A percentile compares a stretch with the other conserved stretches of the same genome.
Evolutionary conservation across 2,329 filamentous ascomycete genomes (phyloP).

Genomic region (Torrubiella hemipterigena): DNA sequence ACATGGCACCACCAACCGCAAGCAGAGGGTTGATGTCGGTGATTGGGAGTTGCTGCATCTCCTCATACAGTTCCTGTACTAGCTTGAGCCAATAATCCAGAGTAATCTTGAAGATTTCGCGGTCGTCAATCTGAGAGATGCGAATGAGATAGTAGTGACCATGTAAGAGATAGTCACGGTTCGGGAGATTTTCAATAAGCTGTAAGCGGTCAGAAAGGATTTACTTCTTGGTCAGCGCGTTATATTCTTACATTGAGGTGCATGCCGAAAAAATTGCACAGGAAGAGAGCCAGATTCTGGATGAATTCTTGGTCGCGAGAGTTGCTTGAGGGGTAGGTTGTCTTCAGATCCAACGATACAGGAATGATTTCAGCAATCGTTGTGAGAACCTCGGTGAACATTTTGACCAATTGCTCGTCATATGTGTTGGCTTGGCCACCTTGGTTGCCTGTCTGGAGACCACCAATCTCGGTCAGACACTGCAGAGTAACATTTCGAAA

Average conservation of each 20-base stretch:
- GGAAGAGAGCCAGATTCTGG: slow-evolving; percentile 88
- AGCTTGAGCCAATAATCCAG: slow-evolving; percentile 99
- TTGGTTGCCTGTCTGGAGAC: slow-evolving; percentile 73
- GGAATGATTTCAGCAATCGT: slow-evolving; percentile 92
- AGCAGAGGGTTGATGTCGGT: slow-evolving; percentile 86
- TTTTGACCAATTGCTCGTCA: slow-evolving; percentile 89
- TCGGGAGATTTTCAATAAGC: slow-evolving; percentile 92
- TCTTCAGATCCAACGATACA: slow-evolving; percentile 77
- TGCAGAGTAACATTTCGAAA: slow-evolving; percentile 96
- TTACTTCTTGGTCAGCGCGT: neutral
- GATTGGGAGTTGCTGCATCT: slow-evolving; percentile 94
- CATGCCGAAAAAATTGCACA: slow-evolving; percentile 93
- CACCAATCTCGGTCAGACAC: slow-evolving; percentile 92
- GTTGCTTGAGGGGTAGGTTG: slow-evolving; percentile 84
- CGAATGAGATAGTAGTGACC: slow-evolving; percentile 97
- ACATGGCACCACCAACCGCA: slow-evolving; percentile 59
- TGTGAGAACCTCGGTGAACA: slow-evolving; percentile 95
- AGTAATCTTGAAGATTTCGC: slow-evolving; percentile 99
- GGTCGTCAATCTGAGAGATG: slow-evolving; percentile 96
- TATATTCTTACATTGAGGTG: slow-evolving; percentile 61
- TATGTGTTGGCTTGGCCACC: slow-evolving; percentile 60
- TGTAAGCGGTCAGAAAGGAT: slow-evolving; percentile 19
- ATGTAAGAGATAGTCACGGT: slow-evolving; percentile 87
- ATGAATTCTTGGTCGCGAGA: slow-evolving; percentile 94
- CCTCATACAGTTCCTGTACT: slow-evolving; percentile 94